Evolutionary conservation across 2,329 filamentous ascomycete species (phyloP), one percentile per base, ranked within the genome.

Genomic region (Aspergillus sp.): DNA sequence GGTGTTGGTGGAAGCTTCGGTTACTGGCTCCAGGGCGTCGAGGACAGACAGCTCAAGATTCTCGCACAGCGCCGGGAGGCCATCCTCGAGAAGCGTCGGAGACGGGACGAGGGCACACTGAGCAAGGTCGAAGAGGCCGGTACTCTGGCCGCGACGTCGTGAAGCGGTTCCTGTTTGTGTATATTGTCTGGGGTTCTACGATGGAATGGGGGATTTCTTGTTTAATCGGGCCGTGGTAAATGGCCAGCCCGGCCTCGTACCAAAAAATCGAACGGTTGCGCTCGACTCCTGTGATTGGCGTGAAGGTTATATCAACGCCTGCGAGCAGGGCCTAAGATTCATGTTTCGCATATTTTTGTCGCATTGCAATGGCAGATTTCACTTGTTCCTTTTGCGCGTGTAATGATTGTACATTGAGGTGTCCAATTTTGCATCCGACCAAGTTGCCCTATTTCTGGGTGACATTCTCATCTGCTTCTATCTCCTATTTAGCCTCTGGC

Each of bases 1-100:
- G 83, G 83, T 63, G 84, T 90, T 58, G 92, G 92, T 64, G 92
- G 87, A 64, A 90, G 88, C 76, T 96, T 97, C 76, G 94, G 94
- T 63, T 96, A 96, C 81, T 99, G 93, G 91, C 79, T 99, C 64
- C 86, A 92, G 78, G 89, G 90, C 58, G 89, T 97, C 51, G 90
- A 96, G 73, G 79, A 89, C 67, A 82, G 85, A 70, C 93, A 97
- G 76, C 82, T 87, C 62, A 82, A 83, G 60, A 82, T 91, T 57
- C 78, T 99, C 54, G 78, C 81, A 60, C 88, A 93, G 69, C 86
- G 92, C 69, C 92, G 91, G 79, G 81, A 88, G 62, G 74, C 80
- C 51, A 81, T 99, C 60, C 78, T 97, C 53, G 92, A 95, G 79
- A 97, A 97, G 86, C 82, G 94, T 71, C 86, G 86, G 72, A 81